These are phyloP conservation scores for Suillus hirtellus DNA, from an alignment of 768 basidiomycete genomes.

Conservation along the genomic window DNA sequence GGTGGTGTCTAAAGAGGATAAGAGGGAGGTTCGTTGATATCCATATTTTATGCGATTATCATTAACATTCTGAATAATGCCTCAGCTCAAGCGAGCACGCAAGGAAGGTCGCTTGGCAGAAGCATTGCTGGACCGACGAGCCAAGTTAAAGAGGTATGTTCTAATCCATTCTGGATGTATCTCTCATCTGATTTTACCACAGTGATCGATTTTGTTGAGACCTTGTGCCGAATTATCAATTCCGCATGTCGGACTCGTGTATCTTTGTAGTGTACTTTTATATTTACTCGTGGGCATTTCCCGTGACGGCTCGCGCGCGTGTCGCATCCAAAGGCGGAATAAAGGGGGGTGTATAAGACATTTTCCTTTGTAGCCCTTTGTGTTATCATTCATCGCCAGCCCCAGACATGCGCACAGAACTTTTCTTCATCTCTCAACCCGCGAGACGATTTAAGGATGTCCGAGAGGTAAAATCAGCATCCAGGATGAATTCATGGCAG, in stretches of 20 bases:
- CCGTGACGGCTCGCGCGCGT: not conserved
- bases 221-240: conserved; percentile 10
- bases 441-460: not conserved
- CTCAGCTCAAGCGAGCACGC: conserved; percentile 72
- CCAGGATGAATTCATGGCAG: not conserved
- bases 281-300: not conserved
- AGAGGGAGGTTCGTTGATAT: conserved; percentile 59
- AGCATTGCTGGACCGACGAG: conserved; percentile 73
- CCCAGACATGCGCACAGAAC: not conserved
- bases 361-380: not conserved
- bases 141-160: conserved; percentile 79
- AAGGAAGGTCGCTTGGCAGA: conserved; percentile 83
- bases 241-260: conserved; percentile 11
- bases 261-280: conserved; percentile 3
- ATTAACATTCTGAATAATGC: conserved; percentile 11
- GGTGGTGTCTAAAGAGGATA: conserved; percentile 68
- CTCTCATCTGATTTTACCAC: conserved; percentile 11
- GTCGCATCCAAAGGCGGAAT: not conserved
- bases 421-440: not conserved
- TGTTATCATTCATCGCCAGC: not conserved
- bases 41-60: conserved; percentile 5
- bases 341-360: not conserved
- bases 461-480: not conserved
- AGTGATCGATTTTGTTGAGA: conserved; percentile 50
- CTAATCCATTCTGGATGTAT: not conserved